Percentiles rank a stretch among this genome's conserved stretches.
phyloP scores from a whole-genome alignment of 495 filamentous ascomycete genomes.

The Neurospora pannonica region DNA sequence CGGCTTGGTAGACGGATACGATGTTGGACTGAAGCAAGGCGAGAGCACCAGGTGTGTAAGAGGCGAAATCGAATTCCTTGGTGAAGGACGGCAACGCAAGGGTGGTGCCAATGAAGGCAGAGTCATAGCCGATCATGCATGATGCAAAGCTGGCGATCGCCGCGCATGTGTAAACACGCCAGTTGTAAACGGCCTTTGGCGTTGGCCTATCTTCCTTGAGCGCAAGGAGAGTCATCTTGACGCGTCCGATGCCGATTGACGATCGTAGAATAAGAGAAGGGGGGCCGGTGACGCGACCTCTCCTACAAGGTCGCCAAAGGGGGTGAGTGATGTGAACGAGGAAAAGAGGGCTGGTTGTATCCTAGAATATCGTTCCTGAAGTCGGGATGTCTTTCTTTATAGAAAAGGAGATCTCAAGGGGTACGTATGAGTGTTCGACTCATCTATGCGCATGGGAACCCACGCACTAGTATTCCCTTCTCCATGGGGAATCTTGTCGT shows the following conservation, averaged over 20 bases:
- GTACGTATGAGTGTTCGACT: neutral
- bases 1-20: conserved; percentile 59
- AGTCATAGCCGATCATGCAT: conserved; percentile 65
- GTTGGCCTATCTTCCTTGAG: conserved; percentile 58
- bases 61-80: conserved; percentile 44
- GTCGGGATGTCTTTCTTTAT: conserved; percentile 10
- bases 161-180: conserved; percentile 56
- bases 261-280: neutral
- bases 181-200: conserved; percentile 63
- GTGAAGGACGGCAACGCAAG: conserved; percentile 53
- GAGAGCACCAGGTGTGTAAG: conserved; percentile 28
- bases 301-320: neutral
- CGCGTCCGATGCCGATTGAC: neutral
- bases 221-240: conserved; percentile 47
- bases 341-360: neutral
- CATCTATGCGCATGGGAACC: conserved; percentile 1
- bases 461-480: conserved; percentile 1
- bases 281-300: neutral
- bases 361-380: neutral
- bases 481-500: conserved; percentile 9
- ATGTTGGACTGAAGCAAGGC: conserved; percentile 54
- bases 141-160: conserved; percentile 57
- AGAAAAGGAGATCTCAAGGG: neutral
- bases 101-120: conserved; percentile 62
- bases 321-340: neutral